Evolutionary conservation across 495 filamentous ascomycete genomes (phyloP), one percentile per base, ranked within the genome.

Genomic region (Daldinia vernicosa): DNA sequence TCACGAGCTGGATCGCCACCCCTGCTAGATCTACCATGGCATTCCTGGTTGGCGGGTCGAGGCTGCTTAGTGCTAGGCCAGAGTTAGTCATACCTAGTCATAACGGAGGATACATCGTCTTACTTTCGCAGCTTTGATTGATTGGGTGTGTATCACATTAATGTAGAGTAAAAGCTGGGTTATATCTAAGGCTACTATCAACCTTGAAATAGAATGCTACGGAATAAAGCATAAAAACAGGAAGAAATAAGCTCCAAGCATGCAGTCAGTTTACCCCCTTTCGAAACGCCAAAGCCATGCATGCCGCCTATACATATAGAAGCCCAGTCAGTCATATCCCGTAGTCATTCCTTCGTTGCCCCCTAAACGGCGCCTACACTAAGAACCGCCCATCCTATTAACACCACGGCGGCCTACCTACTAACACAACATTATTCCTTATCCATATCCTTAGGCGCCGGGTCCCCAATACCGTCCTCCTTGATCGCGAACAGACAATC

Each of bases 401-500:
- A 12, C 50, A 30, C 11, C 14, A 9, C 8, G 6, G 43, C 19
- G 19, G 43, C 24, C 50, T 27, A 53, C 4, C 1, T 22, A 9
- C 35, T 15, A 59, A 24, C 35, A 14, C 27, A 24, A 33, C 75
- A 80, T 50, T 81, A 69, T 12, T 72, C 83, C 76, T 95, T 96
- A 80, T 98, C 95, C 79, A 95, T 76, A 75, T 98, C 96, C 83
- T 98, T 99, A 32, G 95, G 94, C 69, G 88, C 93, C 27, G 95
- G 96, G 77, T 99, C 95, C 14, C 92, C 93, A 69, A 99, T 99
- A 22, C 95, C 95, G 79, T 97, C 93, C 80, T 98, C 95, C 39
- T 91, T 93, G 75, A 99, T 99, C 15, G 95, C 94, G 79, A 99
- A 99, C 72, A 98, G 84, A 77, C 93, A 97, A 78, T 99, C 95